Conservation (phyloP, 2,329 filamentous ascomycete genomes). For the Lecanicillium sp. region DNA sequence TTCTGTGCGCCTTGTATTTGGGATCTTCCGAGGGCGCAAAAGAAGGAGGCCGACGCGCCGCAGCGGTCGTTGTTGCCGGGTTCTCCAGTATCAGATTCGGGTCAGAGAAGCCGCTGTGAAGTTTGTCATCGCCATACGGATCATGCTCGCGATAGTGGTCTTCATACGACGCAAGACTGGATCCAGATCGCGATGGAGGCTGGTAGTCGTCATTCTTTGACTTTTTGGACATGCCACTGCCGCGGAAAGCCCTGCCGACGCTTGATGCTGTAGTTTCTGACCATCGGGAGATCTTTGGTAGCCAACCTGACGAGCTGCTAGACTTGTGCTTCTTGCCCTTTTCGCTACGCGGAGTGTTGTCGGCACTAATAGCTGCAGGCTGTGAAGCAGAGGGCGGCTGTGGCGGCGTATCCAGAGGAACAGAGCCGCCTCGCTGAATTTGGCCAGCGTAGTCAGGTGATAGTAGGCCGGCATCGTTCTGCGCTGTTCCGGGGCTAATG, state of each 20-base stretch:
- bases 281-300: slow-evolving; percentile 94
- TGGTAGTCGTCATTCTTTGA: slow-evolving; percentile 52
- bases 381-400: slow-evolving; percentile 36
- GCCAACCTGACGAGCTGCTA: slow-evolving; percentile 66
- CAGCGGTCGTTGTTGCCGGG: slow-evolving; percentile 16
- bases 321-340: slow-evolving; percentile 87
- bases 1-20: slow-evolving; percentile 75
- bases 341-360: slow-evolving; percentile 68
- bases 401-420: slow-evolving; percentile 51
- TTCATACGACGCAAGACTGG: slow-evolving; percentile 63
- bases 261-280: slow-evolving; percentile 93
- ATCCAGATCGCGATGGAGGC: slow-evolving; percentile 66
- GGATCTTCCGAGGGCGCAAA: slow-evolving; percentile 47
- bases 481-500: slow-evolving; percentile 27
- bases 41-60: slow-evolving; percentile 2
- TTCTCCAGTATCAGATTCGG: slow-evolving; percentile 31
- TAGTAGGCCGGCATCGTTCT: slow-evolving; percentile 42
- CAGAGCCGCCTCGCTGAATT: slow-evolving; percentile 42
- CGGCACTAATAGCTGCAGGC: slow-evolving; percentile 50
- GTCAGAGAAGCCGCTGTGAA: slow-evolving; percentile 50
- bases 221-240: slow-evolving; percentile 50
- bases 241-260: slow-evolving; percentile 68
- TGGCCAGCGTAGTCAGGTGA: slow-evolving; percentile 48
- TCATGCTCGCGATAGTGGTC: slow-evolving; percentile 47
- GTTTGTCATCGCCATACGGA: slow-evolving; percentile 52